Evolutionary conservation across 2,329 filamentous ascomycete genomes (phyloP), one percentile per base, ranked within the genome.

Genomic region (Clarireedia homoeocarpa): DNA sequence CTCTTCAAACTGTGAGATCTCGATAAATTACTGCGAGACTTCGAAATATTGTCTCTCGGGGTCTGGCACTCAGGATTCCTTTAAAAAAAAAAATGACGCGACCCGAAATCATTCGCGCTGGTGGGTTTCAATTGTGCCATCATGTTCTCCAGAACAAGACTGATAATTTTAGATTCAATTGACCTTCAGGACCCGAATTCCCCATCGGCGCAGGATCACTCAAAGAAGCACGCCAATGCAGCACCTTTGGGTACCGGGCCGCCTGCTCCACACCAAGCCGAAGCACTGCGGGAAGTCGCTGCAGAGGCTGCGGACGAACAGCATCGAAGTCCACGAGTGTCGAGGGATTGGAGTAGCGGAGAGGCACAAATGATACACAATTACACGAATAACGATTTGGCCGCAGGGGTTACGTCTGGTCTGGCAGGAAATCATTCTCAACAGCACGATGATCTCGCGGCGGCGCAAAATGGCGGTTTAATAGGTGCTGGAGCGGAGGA

Each of bases 111-210:
- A 78, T 81, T 62, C 71, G 78, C 72, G 77, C 77, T 66, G 78
- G 78, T 80, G 72, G 60, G 74, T 60, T 58, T 56, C 51, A 27
- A 39, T 44, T 44, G 23, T 27, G 5, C 26, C 2, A 27, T 50
- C 40, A 58, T 40, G 46, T 54, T n/a, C 52, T 49, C 40, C 47
- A 23, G 24, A 6, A 51, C 48, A 48, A 48, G 36, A 50, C 51
- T 70, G 64, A 44, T 52, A 58, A 52, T 58, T 48, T 57, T 73
- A 95, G 92, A 97, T 76, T 95, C 92, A 61, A 88, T 96, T 74
- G 94, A 97, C 75, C 84, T 97, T 52, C 94, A 97, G 79, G 83
- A 90, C 73, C 88, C 84, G 68, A 77, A 85, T 67, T 78, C 86
- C 58, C 90, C 91, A 36, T 94, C 91, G 47, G 89, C 92, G 40